Percentiles rank a stretch among this genome's conserved stretches.
These are phyloP conservation scores for Stachybotrys chartarum DNA, from an alignment of 2,329 filamentous ascomycete species.

Conservation along the genomic window DNA sequence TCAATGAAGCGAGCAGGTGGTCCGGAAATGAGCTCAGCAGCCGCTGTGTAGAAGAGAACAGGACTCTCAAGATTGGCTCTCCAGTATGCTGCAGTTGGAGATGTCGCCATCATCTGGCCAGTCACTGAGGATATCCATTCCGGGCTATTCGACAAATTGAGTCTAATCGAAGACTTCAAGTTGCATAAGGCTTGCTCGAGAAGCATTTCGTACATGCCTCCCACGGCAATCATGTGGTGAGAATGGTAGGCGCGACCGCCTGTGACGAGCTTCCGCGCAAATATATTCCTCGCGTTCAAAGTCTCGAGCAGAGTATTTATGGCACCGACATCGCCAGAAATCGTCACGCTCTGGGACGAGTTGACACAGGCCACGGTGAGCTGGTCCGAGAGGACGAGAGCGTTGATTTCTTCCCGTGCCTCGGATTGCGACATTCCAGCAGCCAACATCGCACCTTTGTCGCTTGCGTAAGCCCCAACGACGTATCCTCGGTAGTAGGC, in stretches of 20 bases:
- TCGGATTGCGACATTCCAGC: slow-evolving; percentile 20
- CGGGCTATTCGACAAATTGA: neutral
- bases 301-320: slow-evolving; percentile 13
- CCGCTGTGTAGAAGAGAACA: neutral
- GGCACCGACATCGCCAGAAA: slow-evolving; percentile 17
- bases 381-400: slow-evolving; percentile 11
- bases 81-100: slow-evolving; percentile 8
- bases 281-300: slow-evolving; percentile 13
- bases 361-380: slow-evolving; percentile 27
- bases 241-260: slow-evolving; percentile 21
- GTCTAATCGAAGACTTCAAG: slow-evolving; percentile 8
- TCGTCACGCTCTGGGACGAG: slow-evolving; percentile 16
- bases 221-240: slow-evolving; percentile 19
- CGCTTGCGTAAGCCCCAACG: slow-evolving; percentile 15
- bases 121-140: neutral
- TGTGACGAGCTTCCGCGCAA: slow-evolving; percentile 13
- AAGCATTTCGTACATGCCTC: slow-evolving; percentile 14
- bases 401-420: slow-evolving; percentile 12
- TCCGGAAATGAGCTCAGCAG: neutral
- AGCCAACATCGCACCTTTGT: slow-evolving; percentile 29
- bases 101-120: too few relatives aligned
- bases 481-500: slow-evolving; percentile 19
- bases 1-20: neutral
- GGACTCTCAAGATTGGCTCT: neutral
- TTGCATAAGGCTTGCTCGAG: slow-evolving; percentile 10